phyloP scores from a whole-genome alignment of 1,284 basidiomycete species.

The Xerocomus minutiporus region DNA sequence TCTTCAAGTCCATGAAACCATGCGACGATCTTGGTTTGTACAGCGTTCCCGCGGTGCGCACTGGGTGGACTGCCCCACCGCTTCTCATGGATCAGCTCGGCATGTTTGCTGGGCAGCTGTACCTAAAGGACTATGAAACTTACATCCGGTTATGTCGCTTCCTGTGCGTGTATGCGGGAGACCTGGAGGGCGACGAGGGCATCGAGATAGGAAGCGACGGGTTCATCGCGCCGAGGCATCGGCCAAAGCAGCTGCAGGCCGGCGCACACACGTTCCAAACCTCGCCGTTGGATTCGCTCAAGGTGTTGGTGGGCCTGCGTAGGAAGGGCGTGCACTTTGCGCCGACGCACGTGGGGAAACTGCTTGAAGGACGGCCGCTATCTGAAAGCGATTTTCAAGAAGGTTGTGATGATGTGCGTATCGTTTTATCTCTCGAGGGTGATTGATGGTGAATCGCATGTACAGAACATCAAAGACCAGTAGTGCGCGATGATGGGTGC shows the following conservation, averaged over 20 bases:
- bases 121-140: not conserved
- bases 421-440: not conserved
- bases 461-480: no score
- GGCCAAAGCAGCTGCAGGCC: not conserved
- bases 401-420: slow-evolving; percentile 5
- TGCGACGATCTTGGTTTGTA: slow-evolving; percentile 40
- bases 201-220: not conserved
- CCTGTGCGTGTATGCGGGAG: not conserved
- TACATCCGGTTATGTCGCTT: not conserved
- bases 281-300: not conserved
- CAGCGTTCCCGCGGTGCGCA: slow-evolving; percentile 28
- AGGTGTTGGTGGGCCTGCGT: slow-evolving; percentile 32
- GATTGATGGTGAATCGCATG: not conserved
- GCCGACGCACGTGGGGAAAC: slow-evolving; percentile 41
- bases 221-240: not conserved
- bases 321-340: slow-evolving; percentile 40
- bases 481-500: no score
- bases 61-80: slow-evolving; percentile 17
- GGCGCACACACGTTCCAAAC: not conserved
- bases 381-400: slow-evolving; percentile 24
- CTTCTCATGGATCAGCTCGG: slow-evolving; percentile 36
- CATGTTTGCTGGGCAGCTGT: slow-evolving; percentile 33
- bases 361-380: slow-evolving; percentile 35
- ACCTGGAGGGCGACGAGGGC: not conserved
- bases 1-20: slow-evolving; percentile 34